Percentiles rank a stretch among this genome's conserved stretches.
Conservation (phyloP, 768 basidiomycete species). For the Macrolepiota dolichaula region DNA sequence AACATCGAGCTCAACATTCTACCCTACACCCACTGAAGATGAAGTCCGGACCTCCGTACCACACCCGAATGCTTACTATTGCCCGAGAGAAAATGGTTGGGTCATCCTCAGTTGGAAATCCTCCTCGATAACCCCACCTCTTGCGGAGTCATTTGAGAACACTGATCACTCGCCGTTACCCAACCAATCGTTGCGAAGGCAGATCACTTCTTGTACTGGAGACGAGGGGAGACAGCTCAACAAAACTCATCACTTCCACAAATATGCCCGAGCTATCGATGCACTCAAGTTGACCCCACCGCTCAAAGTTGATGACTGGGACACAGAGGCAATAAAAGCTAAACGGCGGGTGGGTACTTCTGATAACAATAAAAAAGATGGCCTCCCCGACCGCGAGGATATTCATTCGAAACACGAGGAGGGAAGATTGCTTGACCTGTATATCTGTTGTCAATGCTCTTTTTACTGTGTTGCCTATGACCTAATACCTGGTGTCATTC, state of each 20-base stretch:
- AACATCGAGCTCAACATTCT: conserved; percentile 14
- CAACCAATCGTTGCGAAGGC: conserved; percentile 47
- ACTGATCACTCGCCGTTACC: conserved; percentile 46
- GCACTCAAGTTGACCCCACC: conserved; percentile 65
- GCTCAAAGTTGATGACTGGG: conserved; percentile 58
- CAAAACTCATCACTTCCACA: conserved; percentile 80
- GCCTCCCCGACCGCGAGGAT: conserved; percentile 30
- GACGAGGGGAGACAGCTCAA: conserved; percentile 46
- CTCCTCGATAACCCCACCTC: conserved; percentile 56
- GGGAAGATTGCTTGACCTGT: conserved; percentile 68
- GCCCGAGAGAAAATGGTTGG: conserved; percentile 81
- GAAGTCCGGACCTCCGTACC: conserved; percentile 71
- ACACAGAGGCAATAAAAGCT: conserved; percentile 46
- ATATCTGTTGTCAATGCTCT: conserved; percentile 83
- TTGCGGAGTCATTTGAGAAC: conserved; percentile 50
- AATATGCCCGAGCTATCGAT: conserved; percentile 67
- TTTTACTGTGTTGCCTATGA: conserved; percentile 68
- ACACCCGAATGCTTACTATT: conserved; percentile 82
- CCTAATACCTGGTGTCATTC: conserved; percentile 72
- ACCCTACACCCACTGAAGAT: conserved; percentile 38
- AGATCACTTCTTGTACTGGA: conserved; percentile 48
- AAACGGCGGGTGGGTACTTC: conserved; percentile 41
- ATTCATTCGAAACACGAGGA: conserved; percentile 32
- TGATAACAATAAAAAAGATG: conserved; percentile 40
- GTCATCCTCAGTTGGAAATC: conserved; percentile 70